A percentile compares a stretch with the other conserved stretches of the same genome.
Conservation (phyloP, 345 rosid species). For the Hibiscus tridactylites region DNA sequence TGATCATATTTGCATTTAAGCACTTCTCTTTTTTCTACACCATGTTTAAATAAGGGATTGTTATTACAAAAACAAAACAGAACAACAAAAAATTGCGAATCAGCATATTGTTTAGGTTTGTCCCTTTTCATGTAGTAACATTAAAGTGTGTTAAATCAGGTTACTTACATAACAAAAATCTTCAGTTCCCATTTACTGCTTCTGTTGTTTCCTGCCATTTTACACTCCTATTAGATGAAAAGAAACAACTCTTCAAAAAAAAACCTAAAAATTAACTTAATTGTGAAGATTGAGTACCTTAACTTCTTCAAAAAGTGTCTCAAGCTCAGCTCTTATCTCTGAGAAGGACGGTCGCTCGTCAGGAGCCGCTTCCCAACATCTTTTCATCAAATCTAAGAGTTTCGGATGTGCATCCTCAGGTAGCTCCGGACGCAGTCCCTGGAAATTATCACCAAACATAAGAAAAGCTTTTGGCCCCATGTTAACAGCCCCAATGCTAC, state of each 20-base stretch:
- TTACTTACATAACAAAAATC: background rate
- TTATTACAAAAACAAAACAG: background rate
- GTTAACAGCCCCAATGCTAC: background rate
- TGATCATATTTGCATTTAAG: no score
- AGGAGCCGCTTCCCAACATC: conserved; percentile 65
- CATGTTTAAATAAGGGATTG: background rate
- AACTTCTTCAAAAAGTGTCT: conserved; percentile 34
- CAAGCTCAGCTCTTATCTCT: conserved; percentile 46
- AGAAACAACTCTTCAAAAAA: background rate
- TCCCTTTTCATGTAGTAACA: background rate
- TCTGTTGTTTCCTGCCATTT: conserved; percentile 24
- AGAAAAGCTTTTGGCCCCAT: background rate
- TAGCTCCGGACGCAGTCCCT: conserved; percentile 67
- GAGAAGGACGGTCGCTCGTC: conserved; percentile 46
- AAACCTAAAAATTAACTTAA: background rate
- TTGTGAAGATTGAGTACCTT: conserved; percentile 24
- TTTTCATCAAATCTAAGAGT: conserved; percentile 47
- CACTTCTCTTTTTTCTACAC: no score
- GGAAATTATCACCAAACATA: background rate
- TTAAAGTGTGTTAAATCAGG: conserved; percentile 3
- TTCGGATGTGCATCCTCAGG: conserved; percentile 47
- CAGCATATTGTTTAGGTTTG: conserved; percentile 1
- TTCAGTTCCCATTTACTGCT: conserved; percentile 30
- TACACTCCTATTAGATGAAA: background rate
- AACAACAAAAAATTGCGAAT: background rate